These are phyloP conservation scores for Sporothrix phasma DNA, from an alignment of 2,329 filamentous ascomycete species.

Conservation along the genomic window DNA sequence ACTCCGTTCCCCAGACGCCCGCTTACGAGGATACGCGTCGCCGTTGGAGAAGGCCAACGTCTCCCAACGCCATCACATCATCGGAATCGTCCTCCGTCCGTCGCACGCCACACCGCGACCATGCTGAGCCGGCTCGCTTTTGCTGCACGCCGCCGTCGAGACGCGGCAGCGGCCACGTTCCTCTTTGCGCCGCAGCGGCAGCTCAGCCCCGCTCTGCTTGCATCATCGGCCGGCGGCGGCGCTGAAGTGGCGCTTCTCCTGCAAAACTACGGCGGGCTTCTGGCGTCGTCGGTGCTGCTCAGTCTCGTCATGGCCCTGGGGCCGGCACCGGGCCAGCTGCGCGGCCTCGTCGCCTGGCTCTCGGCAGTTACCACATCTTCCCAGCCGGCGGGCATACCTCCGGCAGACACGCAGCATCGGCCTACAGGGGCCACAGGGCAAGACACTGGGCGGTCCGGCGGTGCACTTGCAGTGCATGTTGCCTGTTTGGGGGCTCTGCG, in stretches of 20 bases:
- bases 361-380: conserved; percentile 42
- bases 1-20: too few species aligned
- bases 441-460: conserved; percentile 35
- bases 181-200: conserved; percentile 34
- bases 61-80: background rate
- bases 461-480: conserved; percentile 37
- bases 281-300: conserved; percentile 36
- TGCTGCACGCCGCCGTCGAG: conserved; percentile 19
- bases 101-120: background rate
- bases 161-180: conserved; percentile 36
- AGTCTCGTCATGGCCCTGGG: conserved; percentile 29
- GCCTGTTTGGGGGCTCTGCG: conserved; percentile 30
- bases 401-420: conserved; percentile 24
- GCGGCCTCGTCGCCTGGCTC: conserved; percentile 29
- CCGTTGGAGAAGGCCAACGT: too few species aligned
- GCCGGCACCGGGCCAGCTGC: conserved; percentile 14
- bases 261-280: conserved; percentile 38
- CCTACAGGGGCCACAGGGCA: conserved; percentile 15
- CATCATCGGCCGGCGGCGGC: conserved; percentile 25
- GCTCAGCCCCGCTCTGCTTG: conserved; percentile 34
- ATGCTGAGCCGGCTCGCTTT: conserved; percentile 13
- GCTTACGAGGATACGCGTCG: background rate
- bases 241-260: conserved; percentile 34
- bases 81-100: background rate
- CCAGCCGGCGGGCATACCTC: conserved; percentile 33